Base-by-base conservation (phyloP, 306 rosid genomes). In the Fagus crenata region DNA sequence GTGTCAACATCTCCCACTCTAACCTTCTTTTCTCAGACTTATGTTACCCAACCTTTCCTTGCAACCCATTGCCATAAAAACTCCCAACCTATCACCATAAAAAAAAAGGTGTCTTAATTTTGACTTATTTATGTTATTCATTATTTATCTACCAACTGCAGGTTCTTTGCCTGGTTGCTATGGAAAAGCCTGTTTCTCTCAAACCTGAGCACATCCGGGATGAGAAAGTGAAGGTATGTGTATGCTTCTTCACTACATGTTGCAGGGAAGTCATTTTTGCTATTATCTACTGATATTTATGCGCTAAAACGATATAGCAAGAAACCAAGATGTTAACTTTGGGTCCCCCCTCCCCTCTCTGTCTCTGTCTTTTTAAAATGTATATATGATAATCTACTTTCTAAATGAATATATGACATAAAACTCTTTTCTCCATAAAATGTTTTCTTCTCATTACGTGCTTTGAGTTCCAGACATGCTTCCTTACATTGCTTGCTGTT, bases 221-320 rank as follows among this genome's bases (percentile, higher is more conserved):
- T 53, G 99, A 92, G 89, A 95, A 95, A 95, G 97, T 95, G 74
- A 95, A 95, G 97, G 99, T 95, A n/a, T 31, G 87, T 71, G 99
- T 95, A n/a, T 31, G 87, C 71, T 54, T 73, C 80, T 77, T 72
- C 53, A 61, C 69, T 53, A 42, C 67, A 32, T 40, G 65, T 83
- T 67, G 14, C 18, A 17, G 36, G 55, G 49, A 77, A 55, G 39
- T 15, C 75, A 53, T 31, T 36, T 32, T 9, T 6, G 28, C 35
- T 33, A 33, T 49, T 71, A 12, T 11, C 22, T 51, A 22, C 28
- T 46, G 37, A 28, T 31, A 51, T 13, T 41, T 4, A 35, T 69
- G 7, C 42, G 65, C 67, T 77, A 61, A 49, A 69, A 28, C 54
- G 12, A 3, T 79, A 40, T 53, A 61, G n/a, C 4, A 53, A 71